Base-by-base conservation (phyloP, 345 rosid genomes). In the Moricandia arvensis region DNA sequence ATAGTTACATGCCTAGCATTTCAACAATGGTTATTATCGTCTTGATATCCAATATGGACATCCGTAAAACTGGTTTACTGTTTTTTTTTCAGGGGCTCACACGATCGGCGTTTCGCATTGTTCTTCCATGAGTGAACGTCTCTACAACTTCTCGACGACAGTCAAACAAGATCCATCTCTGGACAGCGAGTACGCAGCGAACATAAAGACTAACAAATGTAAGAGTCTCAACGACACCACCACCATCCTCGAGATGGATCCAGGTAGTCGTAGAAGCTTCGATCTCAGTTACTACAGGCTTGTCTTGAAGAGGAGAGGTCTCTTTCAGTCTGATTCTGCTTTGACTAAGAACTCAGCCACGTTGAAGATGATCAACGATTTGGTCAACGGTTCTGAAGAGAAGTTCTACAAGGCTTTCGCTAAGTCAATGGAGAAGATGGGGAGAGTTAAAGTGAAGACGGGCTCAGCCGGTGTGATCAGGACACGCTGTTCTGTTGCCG, bases 91-190 rank as follows among this genome's bases (percentile, higher is more conserved):
- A 90, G 97, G 97, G 24, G 97, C 94, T 26, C 98, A 90, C 77
- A 93, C 96, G 4, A 90, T 91, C 13, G 96, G 96, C 4, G 29
- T 90, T 4, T 16, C 97, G 0, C 98, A 88, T 54, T 93, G 98
- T 73, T 47, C 87, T 5, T 75, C 96, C 30, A 82, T 91, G 76
- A 55, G 83, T 0, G 35, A 38, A 59, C 86, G 91, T 45, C 85
- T 93, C 1, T 91, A 87, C 91, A 91, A 90, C 63, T 93, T 90
- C 87, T 75, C 86, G 0, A 89, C 91, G 7, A 78, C 66, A 2
- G 88, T 93, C 0, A 85, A 80, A 41, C 85, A 85, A 35, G 97
- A 91, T 43, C 96, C 96, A 0, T 67, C 94, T 11, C 73, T 90
- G 0, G 93, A 91, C 75, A 83, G 85, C 13, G 85, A 84, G 75